Percentiles rank a stretch among this genome's conserved stretches.
Evolutionary conservation across 1,284 basidiomycete genomes (phyloP).

Genomic region (Boletellus deceptivus): DNA sequence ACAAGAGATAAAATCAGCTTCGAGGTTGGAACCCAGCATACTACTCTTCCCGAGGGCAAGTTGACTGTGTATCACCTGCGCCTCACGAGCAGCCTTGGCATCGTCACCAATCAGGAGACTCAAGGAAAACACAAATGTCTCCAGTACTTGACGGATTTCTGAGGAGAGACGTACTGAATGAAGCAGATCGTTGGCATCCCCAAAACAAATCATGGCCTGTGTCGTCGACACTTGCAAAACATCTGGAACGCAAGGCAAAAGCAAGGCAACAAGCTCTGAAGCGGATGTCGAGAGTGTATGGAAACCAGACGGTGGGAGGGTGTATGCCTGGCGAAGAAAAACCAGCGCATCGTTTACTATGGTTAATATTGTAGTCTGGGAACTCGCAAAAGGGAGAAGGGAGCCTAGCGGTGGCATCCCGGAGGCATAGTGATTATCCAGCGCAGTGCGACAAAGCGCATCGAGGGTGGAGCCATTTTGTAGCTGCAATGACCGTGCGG

Average conservation of each 20-base stretch:
- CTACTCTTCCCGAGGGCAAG: constrained; percentile 56
- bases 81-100: constrained; percentile 60
- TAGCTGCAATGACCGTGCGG: constrained; percentile 45
- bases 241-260: constrained; percentile 58
- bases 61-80: constrained; percentile 68
- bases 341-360: constrained; percentile 60
- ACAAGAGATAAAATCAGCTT: constrained; percentile 62
- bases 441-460: constrained; percentile 60
- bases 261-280: constrained; percentile 57
- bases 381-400: constrained; percentile 47
- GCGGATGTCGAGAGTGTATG: constrained; percentile 59
- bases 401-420: constrained; percentile 53
- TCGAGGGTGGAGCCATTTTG: constrained; percentile 64
- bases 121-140: constrained; percentile 57
- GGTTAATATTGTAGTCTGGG: constrained; percentile 46
- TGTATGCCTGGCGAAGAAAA: constrained; percentile 55
- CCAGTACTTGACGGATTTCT: constrained; percentile 54
- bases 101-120: constrained; percentile 63
- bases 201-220: constrained; percentile 54
- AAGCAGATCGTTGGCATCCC: constrained; percentile 55
- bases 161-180: constrained; percentile 48
- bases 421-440: constrained; percentile 60
- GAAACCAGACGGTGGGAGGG: constrained; percentile 57
- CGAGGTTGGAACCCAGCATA: constrained; percentile 52
- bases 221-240: constrained; percentile 57